These are phyloP conservation scores for Globisporangium camurandrum DNA, from an alignment of 352 stramenopile genomes.

Conservation along the genomic window DNA sequence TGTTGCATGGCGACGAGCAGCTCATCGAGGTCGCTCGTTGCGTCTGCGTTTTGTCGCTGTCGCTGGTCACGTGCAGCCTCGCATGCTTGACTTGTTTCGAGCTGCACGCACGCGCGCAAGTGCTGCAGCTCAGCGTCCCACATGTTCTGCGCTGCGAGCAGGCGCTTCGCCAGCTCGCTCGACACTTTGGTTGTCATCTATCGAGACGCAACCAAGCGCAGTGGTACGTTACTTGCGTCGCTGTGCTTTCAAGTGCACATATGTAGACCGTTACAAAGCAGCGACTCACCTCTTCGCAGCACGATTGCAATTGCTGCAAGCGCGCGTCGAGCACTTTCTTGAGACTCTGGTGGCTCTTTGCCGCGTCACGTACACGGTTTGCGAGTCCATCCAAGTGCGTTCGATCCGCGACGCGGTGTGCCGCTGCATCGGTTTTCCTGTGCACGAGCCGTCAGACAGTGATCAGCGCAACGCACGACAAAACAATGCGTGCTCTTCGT, in stretches of 20 bases:
- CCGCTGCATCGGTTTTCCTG: slow-evolving; percentile 31
- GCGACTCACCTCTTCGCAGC: slow-evolving; percentile 40
- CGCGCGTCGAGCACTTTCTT: slow-evolving; percentile 36
- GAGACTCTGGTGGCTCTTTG: slow-evolving; percentile 30
- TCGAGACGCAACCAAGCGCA: background rate
- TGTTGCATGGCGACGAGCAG: slow-evolving; percentile 2
- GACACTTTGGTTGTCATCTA: slow-evolving; percentile 45
- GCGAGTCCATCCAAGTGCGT: slow-evolving; percentile 57
- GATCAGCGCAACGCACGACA: background rate
- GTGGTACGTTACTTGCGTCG: background rate
- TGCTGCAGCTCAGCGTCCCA: slow-evolving; percentile 31
- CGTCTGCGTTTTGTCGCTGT: background rate
- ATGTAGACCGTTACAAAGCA: no score
- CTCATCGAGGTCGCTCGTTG: background rate
- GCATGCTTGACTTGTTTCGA: slow-evolving; percentile 12
- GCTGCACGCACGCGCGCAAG: slow-evolving; percentile 25
- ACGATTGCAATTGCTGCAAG: slow-evolving; percentile 29
- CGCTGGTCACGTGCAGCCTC: background rate
- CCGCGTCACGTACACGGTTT: slow-evolving; percentile 42
- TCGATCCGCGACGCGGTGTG: slow-evolving; percentile 36
- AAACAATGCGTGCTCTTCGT: background rate
- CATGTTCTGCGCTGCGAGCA: slow-evolving; percentile 32
- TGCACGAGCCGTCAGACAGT: background rate
- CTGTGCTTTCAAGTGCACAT: no score
- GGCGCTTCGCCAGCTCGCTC: slow-evolving; percentile 41